These are phyloP conservation scores for Daldinia grandis DNA, from an alignment of 495 filamentous ascomycete genomes.

Conservation along the genomic window DNA sequence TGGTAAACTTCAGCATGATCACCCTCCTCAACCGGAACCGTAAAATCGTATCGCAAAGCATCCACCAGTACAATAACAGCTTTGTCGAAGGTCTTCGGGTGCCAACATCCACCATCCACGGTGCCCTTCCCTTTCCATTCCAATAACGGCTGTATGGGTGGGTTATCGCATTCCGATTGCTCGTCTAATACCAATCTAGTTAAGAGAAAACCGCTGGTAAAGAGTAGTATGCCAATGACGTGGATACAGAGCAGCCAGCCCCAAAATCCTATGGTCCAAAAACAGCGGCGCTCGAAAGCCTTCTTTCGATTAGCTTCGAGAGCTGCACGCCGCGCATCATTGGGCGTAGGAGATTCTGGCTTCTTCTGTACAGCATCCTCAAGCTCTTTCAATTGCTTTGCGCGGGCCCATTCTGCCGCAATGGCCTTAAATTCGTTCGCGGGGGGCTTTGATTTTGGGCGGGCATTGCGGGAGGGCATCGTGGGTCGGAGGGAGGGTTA, in stretches of 20 bases:
- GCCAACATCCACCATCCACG: constrained; percentile 84
- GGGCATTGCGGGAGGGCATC: constrained; percentile 38
- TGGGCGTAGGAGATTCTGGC: constrained; percentile 24
- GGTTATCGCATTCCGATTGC: constrained; percentile 79
- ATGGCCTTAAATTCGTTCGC: constrained; percentile 53
- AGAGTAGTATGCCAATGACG: constrained; percentile 83
- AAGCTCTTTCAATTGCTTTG: constrained; percentile 55
- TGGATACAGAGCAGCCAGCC: constrained; percentile 72
- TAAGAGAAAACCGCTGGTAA: constrained; percentile 96
- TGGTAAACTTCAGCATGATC: constrained; percentile 74
- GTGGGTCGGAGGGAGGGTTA: constrained; percentile 12
- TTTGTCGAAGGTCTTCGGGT: constrained; percentile 89
- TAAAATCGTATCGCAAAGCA: constrained; percentile 96
- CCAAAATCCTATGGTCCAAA: constrained; percentile 62
- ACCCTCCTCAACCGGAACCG: constrained; percentile 74
- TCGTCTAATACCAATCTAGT: constrained; percentile 89
- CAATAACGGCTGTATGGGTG: constrained; percentile 65
- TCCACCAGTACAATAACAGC: constrained; percentile 93
- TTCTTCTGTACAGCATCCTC: constrained; percentile 40
- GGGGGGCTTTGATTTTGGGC: constrained; percentile 43
- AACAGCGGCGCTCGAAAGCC: constrained; percentile 54
- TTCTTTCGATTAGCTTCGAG: constrained; percentile 53
- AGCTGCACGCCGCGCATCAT: constrained; percentile 47
- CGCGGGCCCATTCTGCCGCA: constrained; percentile 56
- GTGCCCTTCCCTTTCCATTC: constrained; percentile 57